phyloP scores from a whole-genome alignment of 2,329 filamentous ascomycete species.

The Fonsecaea erecta region DNA sequence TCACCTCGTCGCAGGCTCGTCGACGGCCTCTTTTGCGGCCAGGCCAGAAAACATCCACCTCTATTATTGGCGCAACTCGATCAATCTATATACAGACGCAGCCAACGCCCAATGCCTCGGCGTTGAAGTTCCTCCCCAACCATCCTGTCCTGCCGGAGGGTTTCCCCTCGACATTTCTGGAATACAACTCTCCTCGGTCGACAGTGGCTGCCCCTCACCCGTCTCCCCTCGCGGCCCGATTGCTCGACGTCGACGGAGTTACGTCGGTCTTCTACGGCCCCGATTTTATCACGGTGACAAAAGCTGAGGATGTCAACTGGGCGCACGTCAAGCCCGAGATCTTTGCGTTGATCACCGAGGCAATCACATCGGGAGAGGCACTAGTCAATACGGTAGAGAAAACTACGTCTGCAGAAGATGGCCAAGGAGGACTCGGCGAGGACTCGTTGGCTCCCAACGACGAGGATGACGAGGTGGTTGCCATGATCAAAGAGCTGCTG shows the following conservation, averaged over 20 bases:
- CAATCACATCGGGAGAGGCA: conserved; percentile 78
- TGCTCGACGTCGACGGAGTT: conserved; percentile 95
- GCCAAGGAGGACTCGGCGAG: conserved; percentile 56
- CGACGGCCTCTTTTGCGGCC: conserved; percentile 53
- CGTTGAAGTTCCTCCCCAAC: conserved; percentile 94
- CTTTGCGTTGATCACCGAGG: conserved; percentile 92
- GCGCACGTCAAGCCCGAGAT: conserved; percentile 93
- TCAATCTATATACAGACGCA: conserved; percentile 99
- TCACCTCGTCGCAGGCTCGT: conserved; percentile 54
- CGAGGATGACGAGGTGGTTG: conserved; percentile 89
- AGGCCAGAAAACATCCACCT: conserved; percentile 44
- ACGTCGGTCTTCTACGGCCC: conserved; percentile 90
- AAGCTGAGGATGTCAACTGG: conserved; percentile 86
- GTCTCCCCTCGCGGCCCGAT: conserved; percentile 84
- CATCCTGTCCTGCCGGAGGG: conserved; percentile 77
- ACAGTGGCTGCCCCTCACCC: conserved; percentile 88
- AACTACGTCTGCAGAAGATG: conserved; percentile 54
- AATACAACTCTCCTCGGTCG: conserved; percentile 86
- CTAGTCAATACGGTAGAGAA: conserved; percentile 75
- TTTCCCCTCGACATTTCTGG: conserved; percentile 77
- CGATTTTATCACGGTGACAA: conserved; percentile 97
- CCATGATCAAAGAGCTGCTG: conserved; percentile 97
- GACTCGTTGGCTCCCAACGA: conserved; percentile 84
- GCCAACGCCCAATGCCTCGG: conserved; percentile 88
- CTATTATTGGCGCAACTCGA: conserved; percentile 55